Conservation (phyloP, 495 filamentous ascomycete species). For the Lentithecium fluviatile region DNA sequence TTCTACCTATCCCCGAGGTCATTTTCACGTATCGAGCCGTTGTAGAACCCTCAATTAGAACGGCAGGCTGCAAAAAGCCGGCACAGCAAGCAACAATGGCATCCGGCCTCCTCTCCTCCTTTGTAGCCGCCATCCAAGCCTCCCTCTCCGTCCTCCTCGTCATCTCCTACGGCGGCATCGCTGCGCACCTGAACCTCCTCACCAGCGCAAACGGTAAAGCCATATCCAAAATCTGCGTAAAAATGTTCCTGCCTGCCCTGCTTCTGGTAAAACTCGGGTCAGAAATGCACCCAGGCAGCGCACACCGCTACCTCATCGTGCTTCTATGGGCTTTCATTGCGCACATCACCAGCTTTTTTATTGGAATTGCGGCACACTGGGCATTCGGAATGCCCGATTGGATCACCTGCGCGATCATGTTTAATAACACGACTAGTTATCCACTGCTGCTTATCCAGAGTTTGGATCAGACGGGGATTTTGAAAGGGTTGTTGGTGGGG, state of each 20-base stretch:
- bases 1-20: too few species aligned
- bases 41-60: too few species aligned
- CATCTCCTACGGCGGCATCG: constrained; percentile 59
- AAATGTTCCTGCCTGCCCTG: constrained; percentile 64
- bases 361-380: constrained; percentile 48
- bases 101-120: constrained; percentile 45
- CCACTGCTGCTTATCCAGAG: constrained; percentile 64
- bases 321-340: constrained; percentile 57
- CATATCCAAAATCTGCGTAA: constrained; percentile 63
- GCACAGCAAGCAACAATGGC: constrained; percentile 2
- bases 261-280: constrained; percentile 64
- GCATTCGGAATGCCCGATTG: constrained; percentile 59
- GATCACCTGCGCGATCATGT: constrained; percentile 62
- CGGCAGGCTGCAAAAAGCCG: constrained; percentile 1
- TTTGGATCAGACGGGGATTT: constrained; percentile 62
- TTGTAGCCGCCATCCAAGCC: constrained; percentile 67
- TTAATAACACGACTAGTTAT: constrained; percentile 71
- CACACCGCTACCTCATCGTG: constrained; percentile 56
- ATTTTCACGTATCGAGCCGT: too few species aligned
- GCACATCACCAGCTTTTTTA: constrained; percentile 51
- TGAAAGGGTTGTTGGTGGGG: constrained; percentile 51
- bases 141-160: constrained; percentile 65
- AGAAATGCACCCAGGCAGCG: constrained; percentile 55
- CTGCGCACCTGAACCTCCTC: constrained; percentile 56
- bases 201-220: constrained; percentile 53